Percentiles rank a stretch among this genome's conserved stretches.
Conservation (phyloP, 768 basidiomycete species). For the Asterophora lycoperdoides region DNA sequence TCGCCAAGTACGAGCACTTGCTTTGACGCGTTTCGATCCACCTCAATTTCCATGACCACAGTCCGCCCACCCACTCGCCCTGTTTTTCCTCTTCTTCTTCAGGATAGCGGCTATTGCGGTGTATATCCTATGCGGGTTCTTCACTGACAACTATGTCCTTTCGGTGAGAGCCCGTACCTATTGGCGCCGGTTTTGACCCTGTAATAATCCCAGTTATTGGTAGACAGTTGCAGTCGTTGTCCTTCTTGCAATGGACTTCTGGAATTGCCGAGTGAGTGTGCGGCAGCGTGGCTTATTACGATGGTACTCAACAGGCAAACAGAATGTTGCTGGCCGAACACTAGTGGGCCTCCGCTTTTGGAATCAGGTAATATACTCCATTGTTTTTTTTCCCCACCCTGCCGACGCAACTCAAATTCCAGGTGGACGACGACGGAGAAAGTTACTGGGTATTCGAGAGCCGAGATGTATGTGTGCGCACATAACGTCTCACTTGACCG, state of each 20-base stretch:
- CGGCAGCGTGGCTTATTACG: neutral
- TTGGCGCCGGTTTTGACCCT: neutral
- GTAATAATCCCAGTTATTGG: neutral
- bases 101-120: constrained; percentile 83
- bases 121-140: constrained; percentile 90
- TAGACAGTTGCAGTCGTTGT: constrained; percentile 89
- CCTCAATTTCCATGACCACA: constrained; percentile 25
- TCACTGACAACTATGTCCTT: constrained; percentile 88
- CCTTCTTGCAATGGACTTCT: constrained; percentile 95
- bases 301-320: neutral
- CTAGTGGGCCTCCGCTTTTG: constrained; percentile 95
- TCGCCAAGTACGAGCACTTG: constrained; percentile 52
- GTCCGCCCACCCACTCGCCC: constrained; percentile 77
- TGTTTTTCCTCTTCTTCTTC: constrained; percentile 91
- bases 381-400: neutral
- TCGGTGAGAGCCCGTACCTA: constrained; percentile 53
- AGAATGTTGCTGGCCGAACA: constrained; percentile 93
- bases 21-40: constrained; percentile 4
- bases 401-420: constrained; percentile 2
- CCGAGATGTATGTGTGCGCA: constrained; percentile 66
- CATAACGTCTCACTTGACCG: neutral
- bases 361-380: constrained; percentile 70
- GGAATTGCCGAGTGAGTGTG: constrained; percentile 84
- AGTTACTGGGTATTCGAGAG: constrained; percentile 98
- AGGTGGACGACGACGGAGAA: constrained; percentile 96